Base-by-base conservation (phyloP, 176 grass and related monocot genomes). In the Panicum miliaceum region DNA sequence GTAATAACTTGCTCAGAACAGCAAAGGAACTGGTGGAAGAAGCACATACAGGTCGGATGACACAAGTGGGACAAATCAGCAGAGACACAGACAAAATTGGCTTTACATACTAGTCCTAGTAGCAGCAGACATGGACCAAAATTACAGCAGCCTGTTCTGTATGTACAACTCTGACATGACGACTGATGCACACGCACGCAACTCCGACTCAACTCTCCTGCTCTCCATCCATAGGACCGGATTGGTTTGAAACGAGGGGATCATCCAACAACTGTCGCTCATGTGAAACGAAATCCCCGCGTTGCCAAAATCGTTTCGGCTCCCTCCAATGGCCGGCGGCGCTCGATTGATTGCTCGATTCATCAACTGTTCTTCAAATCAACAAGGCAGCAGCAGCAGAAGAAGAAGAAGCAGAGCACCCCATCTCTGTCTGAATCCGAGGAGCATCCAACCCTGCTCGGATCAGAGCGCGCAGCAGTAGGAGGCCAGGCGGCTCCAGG, bases 381-480 rank as follows among this genome's bases (percentile, higher is more conserved):
- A 27, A 54, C 25, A 82, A 38, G 19, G 40, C 19, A 19, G 38
- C 14, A 51, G 48, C 3, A 51, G 16, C 6, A 22, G 53, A 22
- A 22, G 7, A 56, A 56, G 22, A 23, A 60, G 57, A n/a, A 26
- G n/a, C n/a, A 60, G 20, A n/a, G 20, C 2, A 12, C n/a, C n/a
- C 3, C 57, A n/a, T 60, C 10, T 25, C 9, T 26, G 25, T 69
- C 14, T 41, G 48, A 41, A 22, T 0, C 19, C 10, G n/a, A 12
- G 9, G n/a, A 25, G 8, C 57, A n/a, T n/a, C n/a, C n/a, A 5
- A n/a, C 0, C 9, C 45, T 47, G 45, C 29, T 45, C 41, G 5
- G 46, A 12, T 58, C 56, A 25, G 57, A 86, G 71, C 12, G 76
- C 58, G 68, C 58, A 65, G 84, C 77, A 81, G 77, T 27, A 81